Conservation (phyloP, 1,139 yeast genomes). For the Taphrina pruni region DNA sequence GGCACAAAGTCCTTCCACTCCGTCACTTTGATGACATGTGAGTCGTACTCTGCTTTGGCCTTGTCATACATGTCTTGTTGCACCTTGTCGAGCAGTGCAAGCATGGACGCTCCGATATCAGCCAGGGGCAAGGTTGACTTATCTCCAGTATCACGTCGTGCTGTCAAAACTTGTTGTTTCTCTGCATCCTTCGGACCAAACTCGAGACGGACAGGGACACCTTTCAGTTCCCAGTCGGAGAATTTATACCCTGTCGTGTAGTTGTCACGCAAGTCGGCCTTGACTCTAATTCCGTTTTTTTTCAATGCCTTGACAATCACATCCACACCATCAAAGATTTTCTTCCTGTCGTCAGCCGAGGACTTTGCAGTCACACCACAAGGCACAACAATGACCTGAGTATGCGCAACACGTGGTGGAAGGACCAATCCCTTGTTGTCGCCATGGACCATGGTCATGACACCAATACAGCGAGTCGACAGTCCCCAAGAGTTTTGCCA, state of each 20-base stretch:
- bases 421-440: conserved; percentile 97
- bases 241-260: conserved; percentile 99
- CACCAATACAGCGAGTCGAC: conserved; percentile 98
- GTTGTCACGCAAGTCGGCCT: conserved; percentile 87
- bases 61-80: conserved; percentile 73
- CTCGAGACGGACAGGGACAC: conserved; percentile 91
- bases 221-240: conserved; percentile 93
- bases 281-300: conserved; percentile 67
- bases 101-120: conserved; percentile 70
- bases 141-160: conserved; percentile 87
- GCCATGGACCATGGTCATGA: conserved; percentile 98
- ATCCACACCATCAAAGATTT: conserved; percentile 72
- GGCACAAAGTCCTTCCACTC: conserved; percentile 94
- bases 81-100: conserved; percentile 77
- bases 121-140: conserved; percentile 70
- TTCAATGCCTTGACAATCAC: conserved; percentile 66
- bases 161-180: conserved; percentile 79
- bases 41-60: conserved; percentile 83
- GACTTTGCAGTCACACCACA: conserved; percentile 93
- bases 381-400: conserved; percentile 90
- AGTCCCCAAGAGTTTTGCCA: conserved; percentile 99
- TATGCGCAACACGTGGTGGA: conserved; percentile 95
- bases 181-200: conserved; percentile 94
- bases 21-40: conserved; percentile 78
- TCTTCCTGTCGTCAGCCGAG: conserved; percentile 71